phyloP scores from a whole-genome alignment of 345 rosid genomes.

The Gossypium longicalyx region DNA sequence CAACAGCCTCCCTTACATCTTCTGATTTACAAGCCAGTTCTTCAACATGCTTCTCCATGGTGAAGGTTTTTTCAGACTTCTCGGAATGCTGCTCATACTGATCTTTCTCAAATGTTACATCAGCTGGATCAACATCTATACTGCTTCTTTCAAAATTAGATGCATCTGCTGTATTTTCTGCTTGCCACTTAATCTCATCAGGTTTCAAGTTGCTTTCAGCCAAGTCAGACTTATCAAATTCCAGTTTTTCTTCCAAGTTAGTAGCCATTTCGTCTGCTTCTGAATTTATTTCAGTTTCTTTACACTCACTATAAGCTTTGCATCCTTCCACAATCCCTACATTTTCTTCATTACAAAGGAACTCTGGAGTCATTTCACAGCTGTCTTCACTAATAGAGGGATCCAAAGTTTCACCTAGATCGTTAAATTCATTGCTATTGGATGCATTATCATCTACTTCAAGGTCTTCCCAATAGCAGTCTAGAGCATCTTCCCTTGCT shows the following conservation, averaged over 20 bases:
- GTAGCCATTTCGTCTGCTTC: slow-evolving; percentile 33
- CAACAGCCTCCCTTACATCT: slow-evolving; percentile 29
- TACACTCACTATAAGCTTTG: slow-evolving; percentile 26
- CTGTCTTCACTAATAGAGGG: slow-evolving; percentile 20
- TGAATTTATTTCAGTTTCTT: slow-evolving; percentile 38
- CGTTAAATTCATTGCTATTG: slow-evolving; percentile 22
- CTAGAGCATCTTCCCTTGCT: slow-evolving; percentile 26
- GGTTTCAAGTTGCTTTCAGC: slow-evolving; percentile 31
- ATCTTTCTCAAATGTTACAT: slow-evolving; percentile 30
- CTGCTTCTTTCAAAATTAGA: slow-evolving; percentile 26
- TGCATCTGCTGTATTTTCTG: slow-evolving; percentile 27
- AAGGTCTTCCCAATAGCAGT: slow-evolving; percentile 16
- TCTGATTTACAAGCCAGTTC: slow-evolving; percentile 37
- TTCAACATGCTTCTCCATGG: slow-evolving; percentile 34
- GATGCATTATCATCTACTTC: slow-evolving; percentile 23
- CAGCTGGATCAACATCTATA: slow-evolving; percentile 28
- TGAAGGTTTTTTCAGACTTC: slow-evolving; percentile 25
- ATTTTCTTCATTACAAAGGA: slow-evolving; percentile 25
- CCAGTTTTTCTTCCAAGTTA: slow-evolving; percentile 33
- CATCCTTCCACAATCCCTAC: slow-evolving; percentile 22
- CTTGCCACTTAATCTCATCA: slow-evolving; percentile 33
- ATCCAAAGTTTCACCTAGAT: slow-evolving; percentile 25
- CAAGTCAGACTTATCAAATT: slow-evolving; percentile 34
- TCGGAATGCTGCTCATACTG: slow-evolving; percentile 27
- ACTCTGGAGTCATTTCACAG: slow-evolving; percentile 23